Evolutionary conservation across 352 stramenopile genomes (phyloP).

Genomic region (Globisporangium radiosum): DNA sequence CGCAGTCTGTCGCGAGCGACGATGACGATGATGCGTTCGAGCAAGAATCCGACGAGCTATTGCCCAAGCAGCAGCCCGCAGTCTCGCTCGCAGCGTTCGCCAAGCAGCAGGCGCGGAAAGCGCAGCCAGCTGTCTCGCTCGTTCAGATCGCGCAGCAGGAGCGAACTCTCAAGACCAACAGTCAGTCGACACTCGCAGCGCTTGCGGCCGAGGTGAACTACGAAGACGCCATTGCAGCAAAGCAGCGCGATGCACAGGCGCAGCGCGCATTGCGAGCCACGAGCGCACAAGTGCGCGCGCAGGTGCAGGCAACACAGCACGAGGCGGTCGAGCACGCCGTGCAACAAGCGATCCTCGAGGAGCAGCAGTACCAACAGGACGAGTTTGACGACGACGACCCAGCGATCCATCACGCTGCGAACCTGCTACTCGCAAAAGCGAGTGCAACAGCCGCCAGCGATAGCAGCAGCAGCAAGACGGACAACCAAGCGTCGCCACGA

Average conservation of each 20-base stretch:
- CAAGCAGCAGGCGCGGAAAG: constrained; percentile 17
- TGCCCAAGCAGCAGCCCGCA: no score
- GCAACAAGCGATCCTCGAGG: constrained; percentile 26
- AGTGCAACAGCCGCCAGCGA: background rate
- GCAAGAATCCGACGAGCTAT: background rate
- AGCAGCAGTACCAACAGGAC: constrained; percentile 35
- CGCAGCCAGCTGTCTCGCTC: constrained; percentile 8
- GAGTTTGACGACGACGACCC: constrained; percentile 35
- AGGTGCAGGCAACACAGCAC: constrained; percentile 17
- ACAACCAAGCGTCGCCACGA: background rate
- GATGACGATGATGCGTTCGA: constrained; percentile 8
- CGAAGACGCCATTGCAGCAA: constrained; percentile 17
- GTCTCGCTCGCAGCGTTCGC: constrained; percentile 24
- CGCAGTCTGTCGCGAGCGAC: constrained; percentile 25
- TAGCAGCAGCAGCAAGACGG: background rate
- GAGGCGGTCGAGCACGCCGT: constrained; percentile 25
- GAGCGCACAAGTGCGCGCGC: constrained; percentile 21
- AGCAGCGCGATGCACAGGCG: constrained; percentile 19
- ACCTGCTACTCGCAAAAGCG: background rate
- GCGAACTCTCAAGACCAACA: constrained; percentile 9
- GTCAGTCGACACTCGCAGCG: constrained; percentile 9
- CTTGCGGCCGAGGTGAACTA: constrained; percentile 30
- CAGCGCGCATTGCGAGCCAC: constrained; percentile 18
- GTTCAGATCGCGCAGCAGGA: constrained; percentile 16
- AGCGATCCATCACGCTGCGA: constrained; percentile 14